Conservation (phyloP, 257 asterid species). For the Parsonsia alboflavescens region DNA sequence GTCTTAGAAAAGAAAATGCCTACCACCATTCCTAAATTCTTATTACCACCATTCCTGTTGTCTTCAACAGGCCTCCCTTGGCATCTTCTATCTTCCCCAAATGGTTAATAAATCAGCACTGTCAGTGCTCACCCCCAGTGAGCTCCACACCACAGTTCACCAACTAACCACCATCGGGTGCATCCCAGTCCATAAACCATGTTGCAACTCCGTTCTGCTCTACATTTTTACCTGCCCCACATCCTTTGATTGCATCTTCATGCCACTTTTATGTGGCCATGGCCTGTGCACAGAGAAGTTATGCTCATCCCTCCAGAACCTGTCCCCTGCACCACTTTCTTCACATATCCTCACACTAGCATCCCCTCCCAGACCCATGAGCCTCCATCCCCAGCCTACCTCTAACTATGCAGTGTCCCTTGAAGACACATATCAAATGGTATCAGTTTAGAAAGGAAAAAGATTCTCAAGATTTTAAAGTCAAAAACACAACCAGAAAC, state of each 20-base stretch:
- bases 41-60: background rate
- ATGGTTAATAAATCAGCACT: background rate
- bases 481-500: background rate
- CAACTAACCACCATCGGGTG: background rate
- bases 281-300: background rate
- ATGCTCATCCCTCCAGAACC: background rate
- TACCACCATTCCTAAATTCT: background rate
- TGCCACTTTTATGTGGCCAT: background rate
- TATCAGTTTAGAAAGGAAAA: background rate
- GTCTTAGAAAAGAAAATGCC: background rate
- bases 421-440: background rate
- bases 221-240: background rate
- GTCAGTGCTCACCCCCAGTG: background rate
- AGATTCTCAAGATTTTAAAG: background rate
- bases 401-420: background rate
- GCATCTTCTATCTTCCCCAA: background rate
- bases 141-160: background rate
- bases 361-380: background rate
- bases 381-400: background rate
- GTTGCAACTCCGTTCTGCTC: background rate
- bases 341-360: background rate
- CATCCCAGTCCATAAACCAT: background rate
- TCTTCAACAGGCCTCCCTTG: background rate
- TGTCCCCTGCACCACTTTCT: background rate
- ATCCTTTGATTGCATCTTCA: background rate